Conservation (phyloP, 805 yeast genomes). For the Maudiozyma saulgeensis region DNA sequence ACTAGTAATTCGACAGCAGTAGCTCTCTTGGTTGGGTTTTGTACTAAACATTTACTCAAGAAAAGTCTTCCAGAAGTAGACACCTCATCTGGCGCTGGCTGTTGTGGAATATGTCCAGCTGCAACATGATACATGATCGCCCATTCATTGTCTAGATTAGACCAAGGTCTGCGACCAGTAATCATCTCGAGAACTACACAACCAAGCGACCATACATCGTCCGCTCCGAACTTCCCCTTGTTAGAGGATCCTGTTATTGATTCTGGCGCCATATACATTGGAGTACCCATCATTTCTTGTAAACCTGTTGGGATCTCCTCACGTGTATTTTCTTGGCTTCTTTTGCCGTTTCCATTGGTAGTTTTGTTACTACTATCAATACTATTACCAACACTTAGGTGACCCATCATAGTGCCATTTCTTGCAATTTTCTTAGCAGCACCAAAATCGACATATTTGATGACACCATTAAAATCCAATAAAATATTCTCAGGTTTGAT, state of each 20-base stretch:
- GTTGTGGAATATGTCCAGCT: constrained; percentile 81
- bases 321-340: constrained; percentile 3
- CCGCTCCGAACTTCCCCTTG: constrained; percentile 32
- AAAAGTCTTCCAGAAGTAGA: constrained; percentile 65
- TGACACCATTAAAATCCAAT: constrained; percentile 83
- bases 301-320: constrained; percentile 10
- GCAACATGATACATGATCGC: constrained; percentile 98
- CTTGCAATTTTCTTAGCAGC: constrained; percentile 86
- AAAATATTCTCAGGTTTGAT: constrained; percentile 91
- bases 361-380: not conserved
- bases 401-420: constrained; percentile 34
- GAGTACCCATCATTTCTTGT: constrained; percentile 66
- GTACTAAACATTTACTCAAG: constrained; percentile 65
- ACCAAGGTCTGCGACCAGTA: constrained; percentile 95
- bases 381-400: not conserved
- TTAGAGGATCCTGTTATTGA: constrained; percentile 67
- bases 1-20: constrained; percentile 75
- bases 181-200: constrained; percentile 96
- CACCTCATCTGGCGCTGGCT: constrained; percentile 72
- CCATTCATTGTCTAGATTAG: constrained; percentile 92
- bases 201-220: constrained; percentile 93
- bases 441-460: constrained; percentile 94
- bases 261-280: constrained; percentile 99
- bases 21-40: constrained; percentile 71
- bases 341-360: not conserved